Evolutionary conservation across 176 grass and related monocot species (phyloP).

Genomic region (Themeda triandra): DNA sequence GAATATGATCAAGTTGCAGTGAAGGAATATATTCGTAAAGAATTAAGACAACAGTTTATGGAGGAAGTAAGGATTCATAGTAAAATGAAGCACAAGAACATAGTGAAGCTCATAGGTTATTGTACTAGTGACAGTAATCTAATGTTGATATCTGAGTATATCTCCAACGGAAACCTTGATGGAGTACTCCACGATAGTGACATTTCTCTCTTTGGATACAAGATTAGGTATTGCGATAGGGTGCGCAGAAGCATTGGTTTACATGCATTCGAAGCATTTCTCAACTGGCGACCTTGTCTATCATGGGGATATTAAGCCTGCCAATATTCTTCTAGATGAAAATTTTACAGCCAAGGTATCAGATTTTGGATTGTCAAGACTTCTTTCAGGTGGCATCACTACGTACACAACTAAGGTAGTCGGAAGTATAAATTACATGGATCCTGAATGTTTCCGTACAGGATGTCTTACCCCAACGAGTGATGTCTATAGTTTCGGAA

Average conservation of each 20-base stretch:
- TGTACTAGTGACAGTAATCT: background rate
- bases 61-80: background rate
- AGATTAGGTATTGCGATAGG: slow-evolving; percentile 13
- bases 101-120: background rate
- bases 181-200: background rate
- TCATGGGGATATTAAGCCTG: slow-evolving; percentile 18
- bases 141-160: background rate
- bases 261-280: slow-evolving; percentile 16
- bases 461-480: background rate
- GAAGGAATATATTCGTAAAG: slow-evolving; percentile 3
- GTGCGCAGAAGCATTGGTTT: slow-evolving; percentile 9
- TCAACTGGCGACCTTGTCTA: background rate
- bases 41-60: background rate
- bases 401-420: background rate
- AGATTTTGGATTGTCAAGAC: slow-evolving; percentile 7
- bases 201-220: background rate
- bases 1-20: background rate
- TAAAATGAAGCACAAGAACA: background rate
- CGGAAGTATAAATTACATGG: background rate
- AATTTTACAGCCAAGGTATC: background rate
- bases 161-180: background rate
- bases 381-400: background rate
- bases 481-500: slow-evolving; percentile 16
- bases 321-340: background rate
- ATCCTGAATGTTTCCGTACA: background rate